A percentile compares a stretch with the other conserved stretches of the same genome.
phyloP scores from a whole-genome alignment of 2,329 filamentous ascomycete species.

The Colletotrichum plurivorum region DNA sequence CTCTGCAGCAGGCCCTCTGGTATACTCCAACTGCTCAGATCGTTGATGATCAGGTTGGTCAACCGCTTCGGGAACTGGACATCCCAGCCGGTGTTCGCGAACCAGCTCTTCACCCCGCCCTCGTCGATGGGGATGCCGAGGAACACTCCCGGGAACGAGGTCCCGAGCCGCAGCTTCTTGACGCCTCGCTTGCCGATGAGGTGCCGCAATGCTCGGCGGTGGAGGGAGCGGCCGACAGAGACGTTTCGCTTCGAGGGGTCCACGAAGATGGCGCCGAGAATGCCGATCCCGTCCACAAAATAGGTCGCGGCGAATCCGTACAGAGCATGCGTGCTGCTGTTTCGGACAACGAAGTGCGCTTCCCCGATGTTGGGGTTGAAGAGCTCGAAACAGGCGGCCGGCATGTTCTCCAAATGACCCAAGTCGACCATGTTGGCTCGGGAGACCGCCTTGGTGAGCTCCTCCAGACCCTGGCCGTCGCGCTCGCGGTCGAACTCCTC shows the following conservation, averaged over 20 bases:
- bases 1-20: conserved; percentile 83
- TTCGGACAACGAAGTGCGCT: conserved; percentile 91
- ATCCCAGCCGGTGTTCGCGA: conserved; percentile 92
- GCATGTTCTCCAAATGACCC: conserved; percentile 78
- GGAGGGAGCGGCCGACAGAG: conserved; percentile 90
- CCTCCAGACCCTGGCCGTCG: conserved; percentile 80
- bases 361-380: conserved; percentile 80
- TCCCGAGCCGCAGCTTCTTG: conserved; percentile 86
- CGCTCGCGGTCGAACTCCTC: conserved; percentile 87
- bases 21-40: conserved; percentile 80
- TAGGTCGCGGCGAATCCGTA: conserved; percentile 96
- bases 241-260: conserved; percentile 88
- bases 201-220: conserved; percentile 85
- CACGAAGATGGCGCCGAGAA: conserved; percentile 90
- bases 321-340: conserved; percentile 90
- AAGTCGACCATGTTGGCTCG: conserved; percentile 77
- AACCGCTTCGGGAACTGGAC: conserved; percentile 70
- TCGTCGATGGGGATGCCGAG: conserved; percentile 80
- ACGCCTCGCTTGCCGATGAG: conserved; percentile 79
- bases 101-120: conserved; percentile 78
- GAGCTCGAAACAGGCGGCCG: conserved; percentile 82
- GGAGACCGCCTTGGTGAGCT: conserved; percentile 79
- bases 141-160: conserved; percentile 86
- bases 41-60: conserved; percentile 79
- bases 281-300: conserved; percentile 78